Evolutionary conservation across 495 filamentous ascomycete genomes (phyloP).

Genomic region (Hypoxylon trugodes): DNA sequence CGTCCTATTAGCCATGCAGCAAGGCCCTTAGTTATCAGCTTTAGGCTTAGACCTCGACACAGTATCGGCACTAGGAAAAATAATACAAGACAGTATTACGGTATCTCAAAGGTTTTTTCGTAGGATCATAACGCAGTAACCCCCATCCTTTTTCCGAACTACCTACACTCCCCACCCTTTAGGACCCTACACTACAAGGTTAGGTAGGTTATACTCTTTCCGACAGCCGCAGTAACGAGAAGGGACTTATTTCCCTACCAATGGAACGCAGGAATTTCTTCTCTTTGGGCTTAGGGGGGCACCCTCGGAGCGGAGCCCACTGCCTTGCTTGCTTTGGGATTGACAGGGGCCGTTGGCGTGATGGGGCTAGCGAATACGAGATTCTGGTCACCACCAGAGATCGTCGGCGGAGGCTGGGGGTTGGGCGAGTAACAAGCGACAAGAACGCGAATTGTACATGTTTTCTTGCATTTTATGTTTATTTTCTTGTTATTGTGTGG

Average conservation of each 20-base stretch:
- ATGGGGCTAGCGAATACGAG: constrained; percentile 45
- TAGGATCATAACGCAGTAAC: background rate
- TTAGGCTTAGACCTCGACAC: background rate
- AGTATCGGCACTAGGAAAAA: too few relatives aligned
- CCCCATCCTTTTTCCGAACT: background rate
- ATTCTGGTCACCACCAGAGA: constrained; percentile 43
- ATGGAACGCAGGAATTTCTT: constrained; percentile 12
- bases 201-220: constrained; percentile 21
- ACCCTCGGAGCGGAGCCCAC: constrained; percentile 33
- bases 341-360: constrained; percentile 41
- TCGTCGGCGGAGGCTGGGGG: constrained; percentile 37
- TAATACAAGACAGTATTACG: background rate
- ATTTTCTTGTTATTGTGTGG: constrained; percentile 6
- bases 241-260: constrained; percentile 22
- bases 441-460: constrained; percentile 1
- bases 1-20: constrained; percentile 3
- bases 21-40: background rate
- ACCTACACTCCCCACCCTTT: constrained; percentile 15
- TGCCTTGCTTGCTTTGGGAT: constrained; percentile 33
- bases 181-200: too few relatives aligned
- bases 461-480: background rate
- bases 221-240: constrained; percentile 19
- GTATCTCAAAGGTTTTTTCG: background rate
- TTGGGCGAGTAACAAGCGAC: constrained; percentile 25
- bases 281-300: constrained; percentile 29